phyloP scores from a whole-genome alignment of 257 asterid genomes.

The Ophiorrhiza pumila region DNA sequence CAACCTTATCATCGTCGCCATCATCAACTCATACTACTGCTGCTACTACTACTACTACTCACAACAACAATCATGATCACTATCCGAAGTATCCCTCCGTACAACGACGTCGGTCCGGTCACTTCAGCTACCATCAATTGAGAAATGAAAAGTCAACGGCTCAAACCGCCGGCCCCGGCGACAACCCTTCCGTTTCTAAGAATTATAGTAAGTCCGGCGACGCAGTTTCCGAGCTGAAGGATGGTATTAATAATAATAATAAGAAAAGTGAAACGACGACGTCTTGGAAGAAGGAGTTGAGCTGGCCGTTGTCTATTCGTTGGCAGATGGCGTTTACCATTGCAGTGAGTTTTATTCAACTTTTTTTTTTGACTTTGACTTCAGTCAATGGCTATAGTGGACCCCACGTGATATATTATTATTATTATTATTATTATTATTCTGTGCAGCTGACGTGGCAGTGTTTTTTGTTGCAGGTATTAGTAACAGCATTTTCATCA shows the following conservation, averaged over 20 bases:
- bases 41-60: not conserved
- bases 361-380: slow-evolving; percentile 3
- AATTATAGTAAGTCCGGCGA: slow-evolving; percentile 23
- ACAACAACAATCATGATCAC: slow-evolving; percentile 1
- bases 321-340: slow-evolving; percentile 42
- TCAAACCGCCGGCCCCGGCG: not conserved
- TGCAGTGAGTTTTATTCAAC: slow-evolving; percentile 37
- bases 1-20: not conserved
- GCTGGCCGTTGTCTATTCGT: slow-evolving; percentile 31
- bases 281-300: slow-evolving; percentile 18
- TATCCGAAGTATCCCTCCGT: slow-evolving; percentile 27
- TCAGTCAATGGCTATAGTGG: not conserved
- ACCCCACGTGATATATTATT: not conserved
- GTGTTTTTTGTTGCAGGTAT: slow-evolving; percentile 43
- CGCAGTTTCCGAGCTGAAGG: slow-evolving; percentile 21
- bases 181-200: not conserved
- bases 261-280: slow-evolving; percentile 17
- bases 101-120: slow-evolving; percentile 44
- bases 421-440: not conserved
- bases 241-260: slow-evolving; percentile 9
- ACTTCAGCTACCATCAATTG: slow-evolving; percentile 10
- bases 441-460: not conserved
- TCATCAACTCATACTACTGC: no score
- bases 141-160: slow-evolving; percentile 40
- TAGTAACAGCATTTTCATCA: slow-evolving; percentile 41